These are phyloP conservation scores for Penicillium riverlandense DNA, from an alignment of 495 filamentous ascomycete species.

Conservation along the genomic window DNA sequence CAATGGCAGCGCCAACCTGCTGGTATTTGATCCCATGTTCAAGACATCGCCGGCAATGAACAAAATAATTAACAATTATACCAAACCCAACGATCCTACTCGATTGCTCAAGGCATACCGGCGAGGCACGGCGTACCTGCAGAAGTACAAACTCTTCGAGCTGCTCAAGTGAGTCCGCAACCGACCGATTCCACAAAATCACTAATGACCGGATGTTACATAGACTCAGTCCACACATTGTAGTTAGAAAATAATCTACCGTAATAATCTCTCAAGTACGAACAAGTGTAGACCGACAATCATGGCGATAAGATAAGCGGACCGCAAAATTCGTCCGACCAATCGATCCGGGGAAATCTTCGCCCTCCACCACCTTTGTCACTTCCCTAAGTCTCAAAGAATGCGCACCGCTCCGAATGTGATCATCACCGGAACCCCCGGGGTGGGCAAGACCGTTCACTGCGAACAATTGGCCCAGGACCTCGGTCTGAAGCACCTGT, in stretches of 20 bases:
- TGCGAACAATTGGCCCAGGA: constrained; percentile 68
- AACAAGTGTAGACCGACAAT: too few species aligned
- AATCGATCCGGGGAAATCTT: constrained; percentile 8
- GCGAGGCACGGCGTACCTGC: constrained; percentile 56
- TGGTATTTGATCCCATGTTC: constrained; percentile 90
- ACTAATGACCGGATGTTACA: too few species aligned
- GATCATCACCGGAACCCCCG: constrained; percentile 91
- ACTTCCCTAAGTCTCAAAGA: constrained; percentile 7
- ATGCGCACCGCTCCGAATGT: constrained; percentile 72
- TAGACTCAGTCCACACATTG: too few species aligned
- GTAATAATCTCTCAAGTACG: too few species aligned
- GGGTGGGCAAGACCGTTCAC: constrained; percentile 90
- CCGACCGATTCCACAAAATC: neutral
- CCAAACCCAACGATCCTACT: constrained; percentile 41
- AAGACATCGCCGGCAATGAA: constrained; percentile 58
- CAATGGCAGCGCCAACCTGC: constrained; percentile 59
- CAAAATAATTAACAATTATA: constrained; percentile 41
- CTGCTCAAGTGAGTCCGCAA: constrained; percentile 54
- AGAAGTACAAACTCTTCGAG: constrained; percentile 70
- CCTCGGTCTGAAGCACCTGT: constrained; percentile 71
- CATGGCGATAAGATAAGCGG: constrained; percentile 18
- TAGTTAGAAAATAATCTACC: too few species aligned
- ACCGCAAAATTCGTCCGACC: constrained; percentile 11
- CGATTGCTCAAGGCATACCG: constrained; percentile 64
- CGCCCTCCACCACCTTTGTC: neutral